Conservation (phyloP, 2,329 filamentous ascomycete genomes). For the Paracoccidioides brasiliensis region DNA sequence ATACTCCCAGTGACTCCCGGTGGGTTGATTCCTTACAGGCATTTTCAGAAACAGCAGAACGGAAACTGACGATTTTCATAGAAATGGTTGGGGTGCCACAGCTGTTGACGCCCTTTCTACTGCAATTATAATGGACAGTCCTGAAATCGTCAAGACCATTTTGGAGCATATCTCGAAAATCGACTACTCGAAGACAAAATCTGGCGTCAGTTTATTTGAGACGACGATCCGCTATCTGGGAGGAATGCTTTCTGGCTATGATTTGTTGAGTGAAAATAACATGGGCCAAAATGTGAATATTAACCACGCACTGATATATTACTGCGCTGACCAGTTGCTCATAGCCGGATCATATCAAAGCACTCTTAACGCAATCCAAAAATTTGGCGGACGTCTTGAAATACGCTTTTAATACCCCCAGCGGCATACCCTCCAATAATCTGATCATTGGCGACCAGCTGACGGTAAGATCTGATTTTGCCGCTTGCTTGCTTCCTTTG, state of each 20-base stretch:
- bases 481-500: neutral
- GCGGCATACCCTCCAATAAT: constrained; percentile 60
- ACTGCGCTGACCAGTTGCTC: neutral
- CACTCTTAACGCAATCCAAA: constrained; percentile 52
- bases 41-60: neutral
- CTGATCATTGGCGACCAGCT: constrained; percentile 46
- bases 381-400: constrained; percentile 59
- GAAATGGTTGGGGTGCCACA: constrained; percentile 74
- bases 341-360: constrained; percentile 8
- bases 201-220: constrained; percentile 66
- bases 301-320: neutral
- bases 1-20: constrained; percentile 56
- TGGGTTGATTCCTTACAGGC: constrained; percentile 24
- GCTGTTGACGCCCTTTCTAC: constrained; percentile 71
- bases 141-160: constrained; percentile 55
- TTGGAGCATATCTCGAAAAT: constrained; percentile 57
- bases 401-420: constrained; percentile 64
- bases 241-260: constrained; percentile 59
- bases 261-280: constrained; percentile 52
- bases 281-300: constrained; percentile 33
- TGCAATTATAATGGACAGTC: constrained; percentile 61
- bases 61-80: constrained; percentile 22
- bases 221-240: constrained; percentile 81
- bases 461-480: constrained; percentile 8
- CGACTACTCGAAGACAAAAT: constrained; percentile 51